Conservation (phyloP, 2,329 filamentous ascomycete genomes). For the Alternaria triticimaculans region DNA sequence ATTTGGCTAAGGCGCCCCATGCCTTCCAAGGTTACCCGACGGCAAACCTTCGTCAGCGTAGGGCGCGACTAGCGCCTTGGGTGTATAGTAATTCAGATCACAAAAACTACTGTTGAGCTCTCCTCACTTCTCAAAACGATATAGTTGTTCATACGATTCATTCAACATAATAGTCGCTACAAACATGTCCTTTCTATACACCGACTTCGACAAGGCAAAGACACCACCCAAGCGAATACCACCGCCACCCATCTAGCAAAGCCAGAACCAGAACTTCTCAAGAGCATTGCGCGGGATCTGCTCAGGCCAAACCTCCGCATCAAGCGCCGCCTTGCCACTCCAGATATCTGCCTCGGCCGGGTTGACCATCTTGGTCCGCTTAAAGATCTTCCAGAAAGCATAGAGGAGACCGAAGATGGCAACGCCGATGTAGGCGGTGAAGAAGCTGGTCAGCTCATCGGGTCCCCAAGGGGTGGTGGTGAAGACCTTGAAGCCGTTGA, state of each 20-base stretch:
- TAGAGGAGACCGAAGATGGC: slow-evolving; percentile 56
- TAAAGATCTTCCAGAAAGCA: slow-evolving; percentile 69
- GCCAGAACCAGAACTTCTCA: slow-evolving; percentile 59
- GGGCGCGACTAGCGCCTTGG: neutral
- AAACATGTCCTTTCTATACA: neutral
- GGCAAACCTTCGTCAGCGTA: neutral
- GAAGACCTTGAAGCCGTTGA: slow-evolving; percentile 71
- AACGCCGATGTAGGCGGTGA: slow-evolving; percentile 59
- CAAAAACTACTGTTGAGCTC: neutral
- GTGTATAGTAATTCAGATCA: neutral
- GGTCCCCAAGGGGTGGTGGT: slow-evolving; percentile 49
- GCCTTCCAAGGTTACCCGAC: neutral
- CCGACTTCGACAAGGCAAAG: neutral
- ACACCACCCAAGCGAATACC: neutral
- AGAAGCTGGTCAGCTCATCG: slow-evolving; percentile 52
- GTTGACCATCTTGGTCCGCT: slow-evolving; percentile 62
- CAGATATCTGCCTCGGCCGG: slow-evolving; percentile 53
- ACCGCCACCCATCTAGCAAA: slow-evolving; percentile 43
- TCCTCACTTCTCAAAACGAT: neutral
- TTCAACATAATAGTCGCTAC: neutral
- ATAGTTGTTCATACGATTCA: neutral
- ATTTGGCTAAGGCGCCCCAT: neutral
- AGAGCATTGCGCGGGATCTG: slow-evolving; percentile 51
- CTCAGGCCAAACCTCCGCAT: slow-evolving; percentile 55
- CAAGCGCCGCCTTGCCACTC: slow-evolving; percentile 56